Evolutionary conservation across 2,329 filamentous ascomycete species (phyloP).

Genomic region (Neoascochyta sp.): DNA sequence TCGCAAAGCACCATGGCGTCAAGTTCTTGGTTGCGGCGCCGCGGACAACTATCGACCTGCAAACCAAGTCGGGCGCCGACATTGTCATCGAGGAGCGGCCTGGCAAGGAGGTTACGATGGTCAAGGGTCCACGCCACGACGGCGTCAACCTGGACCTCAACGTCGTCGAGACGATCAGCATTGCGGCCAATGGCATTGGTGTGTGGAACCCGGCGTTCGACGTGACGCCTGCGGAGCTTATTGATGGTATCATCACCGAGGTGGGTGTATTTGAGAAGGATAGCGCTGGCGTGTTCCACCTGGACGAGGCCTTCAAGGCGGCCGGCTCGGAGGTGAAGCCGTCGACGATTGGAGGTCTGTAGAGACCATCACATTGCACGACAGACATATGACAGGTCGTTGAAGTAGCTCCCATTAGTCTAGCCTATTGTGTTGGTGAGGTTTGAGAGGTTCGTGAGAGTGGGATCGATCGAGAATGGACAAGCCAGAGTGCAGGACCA

Average conservation of each 20-base stretch:
- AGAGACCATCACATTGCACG: conserved; percentile 7
- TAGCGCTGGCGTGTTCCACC: conserved; percentile 63
- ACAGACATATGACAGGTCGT: no score
- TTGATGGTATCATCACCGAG: conserved; percentile 94
- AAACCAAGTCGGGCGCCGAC: conserved; percentile 69
- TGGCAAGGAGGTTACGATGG: conserved; percentile 74
- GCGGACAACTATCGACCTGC: conserved; percentile 86
- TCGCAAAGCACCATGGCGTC: conserved; percentile 80
- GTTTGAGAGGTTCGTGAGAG: no score
- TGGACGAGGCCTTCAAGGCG: conserved; percentile 43
- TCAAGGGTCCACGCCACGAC: conserved; percentile 69
- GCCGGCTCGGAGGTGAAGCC: conserved; percentile 23
- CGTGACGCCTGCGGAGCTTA: conserved; percentile 81
- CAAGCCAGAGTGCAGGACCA: no score
- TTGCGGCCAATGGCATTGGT: conserved; percentile 69
- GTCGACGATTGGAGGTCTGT: conserved; percentile 33
- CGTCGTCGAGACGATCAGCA: conserved; percentile 68
- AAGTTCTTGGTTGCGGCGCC: conserved; percentile 95
- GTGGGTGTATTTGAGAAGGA: conserved; percentile 80
- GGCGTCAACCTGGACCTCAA: conserved; percentile 62
- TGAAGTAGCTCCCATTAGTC: no score
- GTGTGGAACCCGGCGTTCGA: conserved; percentile 99
- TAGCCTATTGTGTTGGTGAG: no score
- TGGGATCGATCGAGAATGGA: no score
- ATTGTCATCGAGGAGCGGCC: conserved; percentile 91